phyloP scores from a whole-genome alignment of 192 early-diverging fungal genomes.

The Entrophospora sp. region DNA sequence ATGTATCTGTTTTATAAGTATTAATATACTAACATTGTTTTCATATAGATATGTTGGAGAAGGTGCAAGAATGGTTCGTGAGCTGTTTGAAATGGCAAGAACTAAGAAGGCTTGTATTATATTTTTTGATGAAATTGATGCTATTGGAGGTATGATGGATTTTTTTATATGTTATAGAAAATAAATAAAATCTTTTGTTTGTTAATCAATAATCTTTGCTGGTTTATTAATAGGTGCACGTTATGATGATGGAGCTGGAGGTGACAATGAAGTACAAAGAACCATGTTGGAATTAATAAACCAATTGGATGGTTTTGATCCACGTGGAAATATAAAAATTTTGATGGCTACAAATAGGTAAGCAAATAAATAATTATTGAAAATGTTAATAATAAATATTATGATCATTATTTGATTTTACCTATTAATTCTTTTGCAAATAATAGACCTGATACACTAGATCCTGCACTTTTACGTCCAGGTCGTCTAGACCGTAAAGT shows the following conservation, averaged over 20 bases:
- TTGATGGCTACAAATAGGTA: conserved; percentile 96
- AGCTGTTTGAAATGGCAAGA: conserved; percentile 99
- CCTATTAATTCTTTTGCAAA: conserved; percentile 7
- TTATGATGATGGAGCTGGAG: conserved; percentile 96
- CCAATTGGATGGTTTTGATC: conserved; percentile 98
- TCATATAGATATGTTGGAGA: conserved; percentile 81
- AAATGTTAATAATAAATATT: neutral
- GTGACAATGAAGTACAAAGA: conserved; percentile 99
- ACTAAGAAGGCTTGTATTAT: conserved; percentile 99
- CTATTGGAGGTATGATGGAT: conserved; percentile 73
- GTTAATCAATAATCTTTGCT: neutral
- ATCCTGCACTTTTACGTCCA: conserved; percentile 94
- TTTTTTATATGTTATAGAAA: no score
- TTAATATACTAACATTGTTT: neutral
- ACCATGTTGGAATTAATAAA: conserved; percentile 99
- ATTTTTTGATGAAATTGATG: conserved; percentile 99
- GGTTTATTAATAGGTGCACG: conserved; percentile 59
- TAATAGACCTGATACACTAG: conserved; percentile 86
- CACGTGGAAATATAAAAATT: conserved; percentile 99
- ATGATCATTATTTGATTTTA: neutral
- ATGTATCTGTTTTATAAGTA: conserved; percentile 1
- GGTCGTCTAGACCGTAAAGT: conserved; percentile 98
- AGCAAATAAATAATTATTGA: no score
- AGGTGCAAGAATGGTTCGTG: conserved; percentile 98
- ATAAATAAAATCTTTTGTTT: no score